phyloP scores from a whole-genome alignment of 352 stramenopile genomes.

The Globisporangium echinulatum region DNA sequence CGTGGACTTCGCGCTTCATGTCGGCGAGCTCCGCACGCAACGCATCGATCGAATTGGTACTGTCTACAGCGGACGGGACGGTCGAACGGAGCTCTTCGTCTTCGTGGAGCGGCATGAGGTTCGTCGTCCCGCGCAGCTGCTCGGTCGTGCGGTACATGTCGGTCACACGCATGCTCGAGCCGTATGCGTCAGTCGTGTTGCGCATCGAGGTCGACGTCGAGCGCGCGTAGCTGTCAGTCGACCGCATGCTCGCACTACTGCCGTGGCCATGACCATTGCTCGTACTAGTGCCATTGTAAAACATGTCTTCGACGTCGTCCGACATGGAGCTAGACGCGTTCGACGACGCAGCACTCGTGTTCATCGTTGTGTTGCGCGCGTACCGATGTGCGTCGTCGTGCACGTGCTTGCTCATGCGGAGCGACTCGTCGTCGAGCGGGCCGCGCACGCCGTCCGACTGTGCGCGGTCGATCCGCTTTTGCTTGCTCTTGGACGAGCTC shows the following conservation, averaged over 20 bases:
- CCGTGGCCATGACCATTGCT: background rate
- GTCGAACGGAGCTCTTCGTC: conserved; percentile 28
- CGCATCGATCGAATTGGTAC: conserved; percentile 20
- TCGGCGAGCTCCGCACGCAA: conserved; percentile 47
- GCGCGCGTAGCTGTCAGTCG: conserved; percentile 28
- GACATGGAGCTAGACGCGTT: conserved; percentile 24
- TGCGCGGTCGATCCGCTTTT: conserved; percentile 24
- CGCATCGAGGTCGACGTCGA: conserved; percentile 3
- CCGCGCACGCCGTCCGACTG: conserved; percentile 19
- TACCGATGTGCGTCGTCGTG: conserved; percentile 28
- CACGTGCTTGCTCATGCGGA: conserved; percentile 37
- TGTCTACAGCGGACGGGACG: background rate
- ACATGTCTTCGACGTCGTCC: conserved; percentile 70
- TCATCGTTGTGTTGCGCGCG: conserved; percentile 27
- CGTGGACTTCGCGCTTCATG: conserved; percentile 59
- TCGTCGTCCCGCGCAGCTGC: conserved; percentile 46
- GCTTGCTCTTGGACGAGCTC: conserved; percentile 28
- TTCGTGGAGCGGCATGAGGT: conserved; percentile 51
- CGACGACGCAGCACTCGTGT: conserved; percentile 18
- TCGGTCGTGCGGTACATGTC: conserved; percentile 54
- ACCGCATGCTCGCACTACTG: conserved; percentile 6
- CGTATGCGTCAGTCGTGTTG: conserved; percentile 6
- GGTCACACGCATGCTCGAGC: conserved; percentile 21
- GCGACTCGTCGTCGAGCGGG: conserved; percentile 28
- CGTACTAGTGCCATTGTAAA: conserved; percentile 23